phyloP scores from a whole-genome alignment of 2,329 filamentous ascomycete species.

The Penicillium polonicum region DNA sequence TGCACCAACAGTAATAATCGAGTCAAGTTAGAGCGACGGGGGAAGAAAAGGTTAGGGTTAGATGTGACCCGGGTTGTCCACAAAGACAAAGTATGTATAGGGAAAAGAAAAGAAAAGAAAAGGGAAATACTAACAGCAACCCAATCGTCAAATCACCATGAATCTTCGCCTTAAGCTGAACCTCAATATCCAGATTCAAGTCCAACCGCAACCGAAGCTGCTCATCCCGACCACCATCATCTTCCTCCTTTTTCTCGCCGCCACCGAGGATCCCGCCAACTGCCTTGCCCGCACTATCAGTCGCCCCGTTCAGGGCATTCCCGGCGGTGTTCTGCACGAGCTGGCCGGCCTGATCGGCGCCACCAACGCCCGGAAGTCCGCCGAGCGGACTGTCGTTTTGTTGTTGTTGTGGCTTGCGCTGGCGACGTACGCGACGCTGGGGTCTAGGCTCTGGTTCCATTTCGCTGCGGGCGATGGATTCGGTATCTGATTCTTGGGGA shows the following conservation, averaged over 20 bases:
- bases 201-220: constrained; percentile 71
- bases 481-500: constrained; percentile 47
- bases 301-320: constrained; percentile 47
- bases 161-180: constrained; percentile 81
- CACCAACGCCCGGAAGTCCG: constrained; percentile 46
- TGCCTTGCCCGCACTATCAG: constrained; percentile 43
- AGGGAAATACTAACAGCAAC: constrained; percentile 62
- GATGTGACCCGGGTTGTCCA: not conserved
- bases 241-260: constrained; percentile 42
- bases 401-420: constrained; percentile 50
- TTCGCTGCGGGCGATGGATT: constrained; percentile 53
- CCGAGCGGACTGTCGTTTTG: constrained; percentile 43
- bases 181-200: constrained; percentile 77
- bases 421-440: constrained; percentile 30
- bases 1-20: not conserved
- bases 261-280: constrained; percentile 40
- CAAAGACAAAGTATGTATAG: not conserved
- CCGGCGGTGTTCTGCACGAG: constrained; percentile 52
- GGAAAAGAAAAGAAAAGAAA: not conserved
- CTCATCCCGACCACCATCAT: constrained; percentile 55
- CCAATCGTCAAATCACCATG: constrained; percentile 79
- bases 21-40: not conserved
- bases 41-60: not conserved
- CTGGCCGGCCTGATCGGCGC: constrained; percentile 58
- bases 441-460: constrained; percentile 44